Conservation (phyloP, 805 yeast genomes). For the Starmerella cellae region DNA sequence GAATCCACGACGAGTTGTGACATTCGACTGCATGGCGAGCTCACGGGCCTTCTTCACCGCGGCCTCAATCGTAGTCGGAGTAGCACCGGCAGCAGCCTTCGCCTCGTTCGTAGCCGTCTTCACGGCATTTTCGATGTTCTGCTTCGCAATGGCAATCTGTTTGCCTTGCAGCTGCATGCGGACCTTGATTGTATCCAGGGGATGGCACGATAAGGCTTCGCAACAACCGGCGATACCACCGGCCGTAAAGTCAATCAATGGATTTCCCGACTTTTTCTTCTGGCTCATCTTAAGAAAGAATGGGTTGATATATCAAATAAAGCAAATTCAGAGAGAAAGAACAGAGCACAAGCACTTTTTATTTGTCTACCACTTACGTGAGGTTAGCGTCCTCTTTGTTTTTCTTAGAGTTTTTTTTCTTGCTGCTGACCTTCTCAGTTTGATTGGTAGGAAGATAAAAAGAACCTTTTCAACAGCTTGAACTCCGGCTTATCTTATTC, state of each 20-base stretch:
- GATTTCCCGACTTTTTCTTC: constrained; percentile 22
- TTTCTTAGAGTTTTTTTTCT: too few species aligned
- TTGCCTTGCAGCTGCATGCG: constrained; percentile 85
- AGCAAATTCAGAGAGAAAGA: too few species aligned
- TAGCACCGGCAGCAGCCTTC: constrained; percentile 4
- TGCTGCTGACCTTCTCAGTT: too few species aligned
- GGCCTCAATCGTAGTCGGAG: constrained; percentile 9
- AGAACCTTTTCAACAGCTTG: too few species aligned
- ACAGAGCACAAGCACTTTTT: too few species aligned
- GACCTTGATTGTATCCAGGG: constrained; percentile 94
- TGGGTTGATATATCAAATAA: too few species aligned
- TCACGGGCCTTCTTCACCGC: constrained; percentile 15
- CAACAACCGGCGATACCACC: constrained; percentile 97
- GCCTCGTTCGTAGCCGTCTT: constrained; percentile 13
- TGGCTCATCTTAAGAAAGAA: too few species aligned
- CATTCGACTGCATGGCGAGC: constrained; percentile 30
- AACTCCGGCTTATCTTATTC: too few species aligned
- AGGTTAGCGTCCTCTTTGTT: too few species aligned
- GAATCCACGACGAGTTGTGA: constrained; percentile 59
- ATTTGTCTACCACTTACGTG: too few species aligned
- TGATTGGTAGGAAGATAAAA: too few species aligned
- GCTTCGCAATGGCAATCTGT: constrained; percentile 27
- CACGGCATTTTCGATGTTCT: constrained; percentile 17
- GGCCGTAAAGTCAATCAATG: constrained; percentile 39
- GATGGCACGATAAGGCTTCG: constrained; percentile 96